Conservation (phyloP, 2,329 filamentous ascomycete species). For the Diplodia mutila region DNA sequence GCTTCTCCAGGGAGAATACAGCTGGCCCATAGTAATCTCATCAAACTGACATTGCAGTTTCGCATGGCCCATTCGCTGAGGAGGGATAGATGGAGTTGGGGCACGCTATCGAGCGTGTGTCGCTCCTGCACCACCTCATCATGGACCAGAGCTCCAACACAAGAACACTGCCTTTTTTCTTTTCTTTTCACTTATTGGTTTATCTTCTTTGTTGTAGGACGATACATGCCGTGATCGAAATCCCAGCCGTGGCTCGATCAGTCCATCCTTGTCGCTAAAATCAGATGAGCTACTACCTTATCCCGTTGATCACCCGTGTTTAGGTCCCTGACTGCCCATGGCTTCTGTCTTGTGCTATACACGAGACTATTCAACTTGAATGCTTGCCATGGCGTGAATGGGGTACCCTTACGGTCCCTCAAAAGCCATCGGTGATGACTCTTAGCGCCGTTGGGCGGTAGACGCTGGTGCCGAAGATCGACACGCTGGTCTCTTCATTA, state of each 20-base stretch:
- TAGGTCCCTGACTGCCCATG: neutral
- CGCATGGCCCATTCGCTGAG: no score
- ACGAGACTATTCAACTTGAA: neutral
- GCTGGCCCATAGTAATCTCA: no score
- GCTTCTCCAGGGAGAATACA: neutral
- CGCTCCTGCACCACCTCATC: no score
- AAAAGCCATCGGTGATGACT: neutral
- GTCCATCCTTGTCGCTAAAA: neutral
- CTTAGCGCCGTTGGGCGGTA: slow-evolving; percentile 10
- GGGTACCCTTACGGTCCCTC: neutral
- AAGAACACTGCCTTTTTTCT: no score
- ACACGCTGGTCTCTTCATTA: neutral
- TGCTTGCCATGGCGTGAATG: neutral
- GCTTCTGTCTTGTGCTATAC: neutral
- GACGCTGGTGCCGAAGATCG: neutral
- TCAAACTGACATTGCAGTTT: no score
- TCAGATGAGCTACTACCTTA: neutral
- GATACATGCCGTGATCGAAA: neutral
- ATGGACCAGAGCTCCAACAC: no score
- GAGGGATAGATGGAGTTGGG: no score
- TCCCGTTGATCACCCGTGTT: neutral
- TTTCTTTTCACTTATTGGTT: neutral
- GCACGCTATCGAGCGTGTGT: no score
- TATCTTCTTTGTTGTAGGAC: neutral
- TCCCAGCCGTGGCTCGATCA: neutral